These are phyloP conservation scores for Cucumis melo DNA, from an alignment of 306 rosid genomes.

Conservation along the genomic window DNA sequence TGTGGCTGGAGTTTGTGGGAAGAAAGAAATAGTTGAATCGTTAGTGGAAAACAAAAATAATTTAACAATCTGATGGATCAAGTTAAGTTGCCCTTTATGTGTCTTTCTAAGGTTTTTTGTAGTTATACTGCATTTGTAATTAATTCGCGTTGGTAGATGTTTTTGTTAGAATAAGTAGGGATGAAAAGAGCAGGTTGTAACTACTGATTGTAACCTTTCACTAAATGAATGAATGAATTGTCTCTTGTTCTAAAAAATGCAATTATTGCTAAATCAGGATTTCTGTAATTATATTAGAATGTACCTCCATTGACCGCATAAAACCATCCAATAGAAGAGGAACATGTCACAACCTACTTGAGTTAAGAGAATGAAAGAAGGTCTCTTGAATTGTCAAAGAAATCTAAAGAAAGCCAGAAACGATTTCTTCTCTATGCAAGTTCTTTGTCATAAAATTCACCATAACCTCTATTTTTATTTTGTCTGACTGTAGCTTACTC, in stretches of 20 bases:
- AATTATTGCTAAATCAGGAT: not conserved
- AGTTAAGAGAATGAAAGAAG: not conserved
- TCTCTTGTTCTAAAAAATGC: not conserved
- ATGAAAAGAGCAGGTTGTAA: not conserved
- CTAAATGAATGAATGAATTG: not conserved
- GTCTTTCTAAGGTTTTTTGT: not conserved
- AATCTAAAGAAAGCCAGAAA: not conserved
- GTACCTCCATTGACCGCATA: not conserved
- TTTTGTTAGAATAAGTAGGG: not conserved
- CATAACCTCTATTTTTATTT: not conserved
- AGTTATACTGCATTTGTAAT: not conserved
- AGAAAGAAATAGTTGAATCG: not conserved
- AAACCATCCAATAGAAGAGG: not conserved
- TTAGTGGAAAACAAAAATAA: not conserved
- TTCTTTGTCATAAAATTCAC: not conserved
- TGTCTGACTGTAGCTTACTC: not conserved
- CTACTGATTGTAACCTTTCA: not conserved
- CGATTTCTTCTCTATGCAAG: not conserved
- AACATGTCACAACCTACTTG: not conserved
- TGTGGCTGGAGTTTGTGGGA: not conserved
- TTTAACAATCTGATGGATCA: not conserved
- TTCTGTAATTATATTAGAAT: not conserved
- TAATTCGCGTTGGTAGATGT: not conserved
- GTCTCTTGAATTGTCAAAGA: not conserved
- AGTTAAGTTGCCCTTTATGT: not conserved